Evolutionary conservation across 805 yeast genomes (phyloP).

Genomic region (Myxozyma vanderwaltii): DNA sequence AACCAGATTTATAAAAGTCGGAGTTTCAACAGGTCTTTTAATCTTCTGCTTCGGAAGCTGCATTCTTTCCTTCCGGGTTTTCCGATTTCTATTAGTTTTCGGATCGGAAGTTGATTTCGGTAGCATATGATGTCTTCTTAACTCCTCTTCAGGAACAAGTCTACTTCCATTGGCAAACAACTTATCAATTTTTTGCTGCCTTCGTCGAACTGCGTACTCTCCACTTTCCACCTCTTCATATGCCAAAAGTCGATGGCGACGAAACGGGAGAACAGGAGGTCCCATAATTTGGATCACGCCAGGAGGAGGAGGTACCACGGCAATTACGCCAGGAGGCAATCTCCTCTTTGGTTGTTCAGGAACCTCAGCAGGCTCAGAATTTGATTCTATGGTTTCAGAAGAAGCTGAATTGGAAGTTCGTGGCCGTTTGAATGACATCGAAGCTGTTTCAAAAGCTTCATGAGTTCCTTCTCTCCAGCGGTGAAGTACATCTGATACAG

Average conservation of each 20-base stretch:
- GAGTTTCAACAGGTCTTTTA: neutral
- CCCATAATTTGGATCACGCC: slow-evolving; percentile 15
- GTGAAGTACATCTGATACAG: slow-evolving; percentile 22
- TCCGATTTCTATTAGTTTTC: slow-evolving; percentile 1
- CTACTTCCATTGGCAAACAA: slow-evolving; percentile 1
- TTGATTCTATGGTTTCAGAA: neutral
- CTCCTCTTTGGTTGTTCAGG: neutral
- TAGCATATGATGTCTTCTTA: neutral
- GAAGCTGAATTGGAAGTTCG: neutral
- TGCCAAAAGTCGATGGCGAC: slow-evolving; percentile 4
- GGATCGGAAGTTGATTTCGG: neutral
- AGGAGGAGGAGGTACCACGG: slow-evolving; percentile 21
- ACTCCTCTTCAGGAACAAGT: neutral
- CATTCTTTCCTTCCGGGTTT: slow-evolving; percentile 15
- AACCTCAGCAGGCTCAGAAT: neutral
- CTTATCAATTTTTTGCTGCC: slow-evolving; percentile 4
- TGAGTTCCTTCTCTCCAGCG: slow-evolving; percentile 34
- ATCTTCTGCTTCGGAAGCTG: slow-evolving; percentile 17
- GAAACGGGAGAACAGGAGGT: slow-evolving; percentile 8
- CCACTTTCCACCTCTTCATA: slow-evolving; percentile 24
- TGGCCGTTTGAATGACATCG: slow-evolving; percentile 3
- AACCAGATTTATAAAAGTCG: neutral
- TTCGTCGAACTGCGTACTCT: slow-evolving; percentile 18
- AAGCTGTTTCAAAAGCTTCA: slow-evolving; percentile 30
- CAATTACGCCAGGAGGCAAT: slow-evolving; percentile 29